Evolutionary conservation across 768 basidiomycete species (phyloP).

Genomic region (Mycena vulgaris): DNA sequence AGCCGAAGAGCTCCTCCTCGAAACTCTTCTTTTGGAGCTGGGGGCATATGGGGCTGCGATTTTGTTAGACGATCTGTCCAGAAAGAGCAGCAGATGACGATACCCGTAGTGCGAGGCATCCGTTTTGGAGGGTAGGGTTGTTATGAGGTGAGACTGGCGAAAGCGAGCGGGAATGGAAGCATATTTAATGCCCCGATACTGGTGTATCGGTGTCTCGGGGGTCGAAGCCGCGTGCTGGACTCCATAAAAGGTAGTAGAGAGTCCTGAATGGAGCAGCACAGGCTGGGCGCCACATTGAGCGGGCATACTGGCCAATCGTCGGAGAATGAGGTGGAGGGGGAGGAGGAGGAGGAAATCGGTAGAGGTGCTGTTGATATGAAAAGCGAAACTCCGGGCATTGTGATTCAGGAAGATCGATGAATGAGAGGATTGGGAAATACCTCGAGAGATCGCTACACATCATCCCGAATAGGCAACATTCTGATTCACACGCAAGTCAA

Average conservation of each 20-base stretch:
- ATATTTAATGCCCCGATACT: constrained; percentile 86
- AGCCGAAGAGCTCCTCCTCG: constrained; percentile 76
- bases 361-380: neutral
- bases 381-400: too few species aligned
- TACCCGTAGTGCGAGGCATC: constrained; percentile 81
- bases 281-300: neutral
- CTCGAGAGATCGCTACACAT: neutral
- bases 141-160: constrained; percentile 77
- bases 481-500: neutral
- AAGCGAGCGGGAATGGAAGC: constrained; percentile 82
- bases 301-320: constrained; percentile 8
- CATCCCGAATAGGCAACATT: neutral
- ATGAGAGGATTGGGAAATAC: neutral
- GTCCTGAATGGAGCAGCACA: constrained; percentile 60
- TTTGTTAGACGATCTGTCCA: constrained; percentile 4
- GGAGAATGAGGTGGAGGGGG: neutral
- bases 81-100: constrained; percentile 36
- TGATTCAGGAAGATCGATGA: neutral
- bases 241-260: constrained; percentile 78
- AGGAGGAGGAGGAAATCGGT: neutral
- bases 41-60: constrained; percentile 80
- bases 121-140: constrained; percentile 69
- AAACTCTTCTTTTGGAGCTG: constrained; percentile 65
- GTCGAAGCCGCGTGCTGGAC: constrained; percentile 74
- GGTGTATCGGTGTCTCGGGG: constrained; percentile 69